Percentiles rank a stretch among this genome's conserved stretches.
Conservation (phyloP, 2,329 filamentous ascomycete genomes). For the Nakataea oryzae region DNA sequence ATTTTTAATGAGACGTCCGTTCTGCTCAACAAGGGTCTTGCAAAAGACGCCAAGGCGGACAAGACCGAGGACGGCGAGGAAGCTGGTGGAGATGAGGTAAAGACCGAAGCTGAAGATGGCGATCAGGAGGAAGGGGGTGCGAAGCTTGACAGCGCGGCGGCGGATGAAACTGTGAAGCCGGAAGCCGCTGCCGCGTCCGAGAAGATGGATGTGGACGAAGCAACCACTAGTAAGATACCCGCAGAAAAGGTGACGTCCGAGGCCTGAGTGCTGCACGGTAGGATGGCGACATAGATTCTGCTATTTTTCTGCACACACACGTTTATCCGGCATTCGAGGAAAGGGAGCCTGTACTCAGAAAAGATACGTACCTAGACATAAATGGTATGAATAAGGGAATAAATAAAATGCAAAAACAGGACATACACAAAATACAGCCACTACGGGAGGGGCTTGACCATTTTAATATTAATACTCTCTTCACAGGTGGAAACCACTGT, state of each 20-base stretch:
- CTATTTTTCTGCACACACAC: background rate
- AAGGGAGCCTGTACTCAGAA: background rate
- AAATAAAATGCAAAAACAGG: background rate
- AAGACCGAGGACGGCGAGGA: constrained; percentile 20
- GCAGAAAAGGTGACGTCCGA: background rate
- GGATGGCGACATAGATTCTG: background rate
- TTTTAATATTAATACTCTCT: too few species aligned
- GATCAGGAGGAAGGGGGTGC: background rate
- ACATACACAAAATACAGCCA: background rate
- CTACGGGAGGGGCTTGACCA: too few species aligned
- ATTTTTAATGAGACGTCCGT: constrained; percentile 85
- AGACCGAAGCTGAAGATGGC: background rate
- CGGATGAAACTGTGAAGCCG: constrained; percentile 5
- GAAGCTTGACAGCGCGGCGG: constrained; percentile 4
- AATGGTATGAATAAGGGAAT: background rate
- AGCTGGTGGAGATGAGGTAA: constrained; percentile 9
- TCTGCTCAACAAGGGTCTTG: constrained; percentile 59
- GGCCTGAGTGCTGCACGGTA: background rate
- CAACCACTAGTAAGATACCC: background rate
- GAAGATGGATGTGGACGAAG: background rate
- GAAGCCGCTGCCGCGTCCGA: constrained; percentile 1
- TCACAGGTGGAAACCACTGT: constrained; percentile 41
- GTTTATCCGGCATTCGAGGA: background rate
- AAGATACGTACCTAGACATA: background rate
- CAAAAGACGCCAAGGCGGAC: constrained; percentile 33